Evolutionary conservation across 129 eudicot genomes (phyloP), one percentile per base, ranked within the genome.

Genomic region (Lactuca saligna): DNA sequence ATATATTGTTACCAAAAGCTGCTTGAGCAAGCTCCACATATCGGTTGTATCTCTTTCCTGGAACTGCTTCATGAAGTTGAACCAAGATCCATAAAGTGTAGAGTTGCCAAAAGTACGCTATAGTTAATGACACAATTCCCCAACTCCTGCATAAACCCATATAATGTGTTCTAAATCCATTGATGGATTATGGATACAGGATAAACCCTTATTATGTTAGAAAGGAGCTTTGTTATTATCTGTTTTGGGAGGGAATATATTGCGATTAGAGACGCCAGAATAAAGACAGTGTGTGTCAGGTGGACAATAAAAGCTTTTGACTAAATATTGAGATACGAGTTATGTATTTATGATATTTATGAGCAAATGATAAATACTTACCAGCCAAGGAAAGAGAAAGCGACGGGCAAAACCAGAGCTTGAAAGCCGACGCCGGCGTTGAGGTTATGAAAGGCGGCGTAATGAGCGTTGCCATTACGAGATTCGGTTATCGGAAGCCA

Each of bases 401-500:
- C 93, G 53, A 89, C 82, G 41, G 96, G 96, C 69, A 89, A 84
- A 58, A 89, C 81, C 15, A 89, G 83, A 4, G 93, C 88, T 73
- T 89, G 96, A 51, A 86, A 78, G 1, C 96, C 96, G 7, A 89
- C 84, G 49, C 96, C 96, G 8, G 96, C 88, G 78, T 88, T 79
- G 2, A 89, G 83, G 3, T 88, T 79, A 66, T 89, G 96, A 76
- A 89, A 89, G 0, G 96, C 96, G 10, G 96, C 93, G 71, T 86
- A 89, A 67, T 82, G 88, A 4, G 90, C 84, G 64, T 86, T 89
- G 3, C 96, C 96, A 39, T 86, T 86, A 8, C 96, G 70, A 0
- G 96, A 86, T 69, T 89, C 96, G 1, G 96, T 89, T 44, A 89
- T 89, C 16, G 96, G 96, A 42, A 89, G 84, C 96, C 96, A 89